A percentile compares a stretch with the other conserved stretches of the same genome.
Conservation (phyloP, 257 asterid genomes). For the Petrea volubilis region DNA sequence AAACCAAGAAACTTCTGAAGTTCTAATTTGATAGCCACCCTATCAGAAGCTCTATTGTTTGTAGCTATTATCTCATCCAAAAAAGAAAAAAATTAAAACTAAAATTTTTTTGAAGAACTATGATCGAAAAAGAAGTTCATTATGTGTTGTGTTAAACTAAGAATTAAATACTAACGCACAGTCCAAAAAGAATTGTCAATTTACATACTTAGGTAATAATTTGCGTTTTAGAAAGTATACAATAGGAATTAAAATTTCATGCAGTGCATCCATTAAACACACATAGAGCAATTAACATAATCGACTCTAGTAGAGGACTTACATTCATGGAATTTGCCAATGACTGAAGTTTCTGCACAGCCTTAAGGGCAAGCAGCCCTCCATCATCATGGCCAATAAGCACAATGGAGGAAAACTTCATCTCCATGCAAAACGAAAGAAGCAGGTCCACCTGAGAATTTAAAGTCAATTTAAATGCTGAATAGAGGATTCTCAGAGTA, state of each 20-base stretch:
- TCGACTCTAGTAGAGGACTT: constrained; percentile 27
- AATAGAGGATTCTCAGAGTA: constrained; percentile 3
- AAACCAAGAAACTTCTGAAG: not conserved
- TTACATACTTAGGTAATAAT: not conserved
- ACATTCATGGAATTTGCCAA: constrained; percentile 50
- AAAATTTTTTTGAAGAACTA: not conserved
- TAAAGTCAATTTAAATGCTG: not conserved
- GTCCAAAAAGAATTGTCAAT: not conserved
- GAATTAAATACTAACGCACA: not conserved
- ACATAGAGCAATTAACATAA: not conserved
- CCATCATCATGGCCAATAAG: constrained; percentile 93
- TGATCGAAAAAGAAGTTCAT: not conserved
- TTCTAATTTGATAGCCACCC: not conserved
- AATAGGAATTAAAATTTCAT: not conserved
- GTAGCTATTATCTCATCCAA: not conserved
- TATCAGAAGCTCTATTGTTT: not conserved
- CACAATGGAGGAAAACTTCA: constrained; percentile 77
- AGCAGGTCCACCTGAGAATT: constrained; percentile 76
- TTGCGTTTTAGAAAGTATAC: not conserved
- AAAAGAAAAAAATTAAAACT: not conserved
- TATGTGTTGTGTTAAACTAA: not conserved
- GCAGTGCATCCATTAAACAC: not conserved
- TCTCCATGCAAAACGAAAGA: constrained; percentile 72
- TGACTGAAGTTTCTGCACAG: constrained; percentile 69
- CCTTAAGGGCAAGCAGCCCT: constrained; percentile 83